Evolutionary conservation across 805 yeast species (phyloP), one percentile per base, ranked within the genome.

Genomic region (Candida morakotiae): DNA sequence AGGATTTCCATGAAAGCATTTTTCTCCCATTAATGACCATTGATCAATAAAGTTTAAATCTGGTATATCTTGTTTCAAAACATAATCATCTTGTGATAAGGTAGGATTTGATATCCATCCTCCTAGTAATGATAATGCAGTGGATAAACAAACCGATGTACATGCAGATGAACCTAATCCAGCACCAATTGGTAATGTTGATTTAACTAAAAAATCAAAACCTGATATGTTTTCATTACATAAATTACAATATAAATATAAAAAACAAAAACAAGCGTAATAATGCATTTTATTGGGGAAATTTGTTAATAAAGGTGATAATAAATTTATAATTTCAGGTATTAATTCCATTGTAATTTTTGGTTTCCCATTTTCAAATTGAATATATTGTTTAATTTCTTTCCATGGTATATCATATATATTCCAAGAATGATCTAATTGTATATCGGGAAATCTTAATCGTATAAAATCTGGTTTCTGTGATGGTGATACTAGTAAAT

Each of bases 101-200:
- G 55, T 23, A 3, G 83, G 75, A 2, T 51, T 47, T 2, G 46
- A 34, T 13, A 83, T 64, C 44, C 75, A 79, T 2, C 75, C 75
- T 0, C 86, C 84, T 16, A 82, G 53, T 23, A 76, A 60, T 3
- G 81, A 64, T 53, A 91, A 66, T 0, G 93, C 94, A 11, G 91
- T 67, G 0, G 95, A 75, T 25, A 93, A 55, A 52, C 93, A 81
- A 3, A 93, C 98, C 1, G 94, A 77, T 13, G 87, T 75, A 2
- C 96, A 80, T 0, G 98, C 98, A 31, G 95, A 85, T 1, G 96
- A 86, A 0, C 98, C 98, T 33, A 93, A 70, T 0, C 98, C 98
- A 1, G 98, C 97, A 27, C 98, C 97, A 34, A 91, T 83, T 1
- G 98, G 98, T 34, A 89, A 65, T 1, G 95, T 81, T 1, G 96